Conservation (phyloP, 441 rosid genomes). For the Adansonia grandidieri region DNA sequence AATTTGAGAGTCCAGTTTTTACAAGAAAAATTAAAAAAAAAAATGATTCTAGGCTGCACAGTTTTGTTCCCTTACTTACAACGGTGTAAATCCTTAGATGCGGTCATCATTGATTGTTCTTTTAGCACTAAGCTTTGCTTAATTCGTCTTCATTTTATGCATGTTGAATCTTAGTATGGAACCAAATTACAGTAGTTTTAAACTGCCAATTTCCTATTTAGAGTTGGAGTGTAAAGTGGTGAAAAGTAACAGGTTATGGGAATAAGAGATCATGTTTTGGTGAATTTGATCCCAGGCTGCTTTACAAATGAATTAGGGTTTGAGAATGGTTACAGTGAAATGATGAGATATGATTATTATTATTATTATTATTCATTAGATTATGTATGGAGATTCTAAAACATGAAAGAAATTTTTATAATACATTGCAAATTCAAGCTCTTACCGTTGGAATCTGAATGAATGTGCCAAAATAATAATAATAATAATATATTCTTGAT, state of each 20-base stretch:
- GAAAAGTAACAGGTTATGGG: neutral
- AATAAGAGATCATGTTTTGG: neutral
- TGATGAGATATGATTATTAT: no score
- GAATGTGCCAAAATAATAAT: no score
- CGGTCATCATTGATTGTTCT: neutral
- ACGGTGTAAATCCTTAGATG: conserved; percentile 18
- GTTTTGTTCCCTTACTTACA: conserved; percentile 19
- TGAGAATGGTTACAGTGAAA: neutral
- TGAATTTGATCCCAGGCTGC: neutral
- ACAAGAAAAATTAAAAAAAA: neutral
- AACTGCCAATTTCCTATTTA: neutral
- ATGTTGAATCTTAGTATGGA: neutral
- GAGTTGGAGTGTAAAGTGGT: neutral
- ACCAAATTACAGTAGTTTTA: neutral
- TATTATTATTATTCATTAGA: no score
- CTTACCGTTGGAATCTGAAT: no score
- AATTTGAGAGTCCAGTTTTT: neutral
- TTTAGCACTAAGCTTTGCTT: neutral
- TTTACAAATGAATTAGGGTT: neutral
- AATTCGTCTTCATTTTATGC: conserved; percentile 8
- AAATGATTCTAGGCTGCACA: conserved; percentile 5
- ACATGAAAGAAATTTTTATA: no score
- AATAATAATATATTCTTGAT: no score
- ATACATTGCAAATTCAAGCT: no score
- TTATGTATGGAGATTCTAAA: no score